Evolutionary conservation across 2,329 filamentous ascomycete species (phyloP), one percentile per base, ranked within the genome.

Genomic region (Biscogniauxia sp.): DNA sequence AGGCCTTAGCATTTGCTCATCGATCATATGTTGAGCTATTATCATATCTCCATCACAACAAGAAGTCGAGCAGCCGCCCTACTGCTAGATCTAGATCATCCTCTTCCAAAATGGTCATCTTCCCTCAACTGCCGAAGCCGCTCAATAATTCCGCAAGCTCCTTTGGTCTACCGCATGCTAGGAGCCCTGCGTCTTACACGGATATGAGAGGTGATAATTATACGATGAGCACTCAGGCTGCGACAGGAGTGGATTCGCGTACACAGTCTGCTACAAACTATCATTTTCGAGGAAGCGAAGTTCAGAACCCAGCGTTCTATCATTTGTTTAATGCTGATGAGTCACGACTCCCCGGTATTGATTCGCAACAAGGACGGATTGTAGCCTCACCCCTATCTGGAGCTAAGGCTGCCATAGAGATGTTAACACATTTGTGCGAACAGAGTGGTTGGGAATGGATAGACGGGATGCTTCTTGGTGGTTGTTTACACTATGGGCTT

Each of bases 401-500:
- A 64, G 92, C 92, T 8, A 84, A 81, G 53, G 80, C 84, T 6
- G 90, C 90, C 2, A 76, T 96, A 20, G 85, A 91, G 45, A 85
- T 92, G 69, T 80, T 97, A 20, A 87, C 86, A 17, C 85, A 82
- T 64, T 77, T 96, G 6, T 96, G 92, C 72, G 87, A 90, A 69
- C 89, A 94, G 73, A 92, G 89, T 69, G 84, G 83, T 9, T 95
- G 92, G 91, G 85, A 87, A 68, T 99, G 95, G 95, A 84, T 93
- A 57, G 94, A 98, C 72, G 95, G 95, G 1, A 93, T 98, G 80
- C 80, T 98, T 49, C 80, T 98, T 6, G 92, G 91, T 49, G 95
- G 95, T 1, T 98, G 95, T 76, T 80, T 99, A 60, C 89, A 94
- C 55, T 98, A 98, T 77, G 93, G 91, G 7, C 78, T 98, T 15